Evolutionary conservation across 805 yeast genomes (phyloP).

Genomic region (Myxozyma neotropica): DNA sequence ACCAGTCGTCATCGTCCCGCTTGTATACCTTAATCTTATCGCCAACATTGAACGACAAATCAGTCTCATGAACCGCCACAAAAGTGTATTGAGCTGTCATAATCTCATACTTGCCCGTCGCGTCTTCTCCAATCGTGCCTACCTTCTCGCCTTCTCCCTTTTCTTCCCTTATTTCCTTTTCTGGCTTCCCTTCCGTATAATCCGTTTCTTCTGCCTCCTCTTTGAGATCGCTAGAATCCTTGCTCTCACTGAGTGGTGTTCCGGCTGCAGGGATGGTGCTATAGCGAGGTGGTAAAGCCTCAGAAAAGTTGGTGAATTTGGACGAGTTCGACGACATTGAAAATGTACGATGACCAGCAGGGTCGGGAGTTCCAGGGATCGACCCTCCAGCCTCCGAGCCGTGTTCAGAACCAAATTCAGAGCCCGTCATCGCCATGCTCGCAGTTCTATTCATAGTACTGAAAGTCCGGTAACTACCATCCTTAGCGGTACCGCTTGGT

Average conservation of each 20-base stretch:
- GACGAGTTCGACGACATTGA: constrained; percentile 15
- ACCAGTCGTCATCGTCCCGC: constrained; percentile 50
- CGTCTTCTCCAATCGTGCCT: constrained; percentile 25
- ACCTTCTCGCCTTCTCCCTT: constrained; percentile 8
- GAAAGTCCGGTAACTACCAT: constrained; percentile 27
- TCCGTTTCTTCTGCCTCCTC: background rate
- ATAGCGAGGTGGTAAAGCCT: constrained; percentile 15
- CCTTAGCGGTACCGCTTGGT: constrained; percentile 27
- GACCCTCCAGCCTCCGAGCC: constrained; percentile 14
- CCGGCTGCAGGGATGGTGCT: constrained; percentile 3
- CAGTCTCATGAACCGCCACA: constrained; percentile 44
- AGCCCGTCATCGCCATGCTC: constrained; percentile 11
- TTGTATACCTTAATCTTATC: constrained; percentile 44
- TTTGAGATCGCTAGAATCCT: background rate
- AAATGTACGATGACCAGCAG: constrained; percentile 3
- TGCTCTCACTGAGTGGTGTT: background rate
- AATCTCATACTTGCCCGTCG: constrained; percentile 36
- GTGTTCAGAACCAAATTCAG: constrained; percentile 16
- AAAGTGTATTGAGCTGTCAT: constrained; percentile 44
- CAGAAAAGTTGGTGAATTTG: constrained; percentile 7
- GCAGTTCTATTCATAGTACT: constrained; percentile 14
- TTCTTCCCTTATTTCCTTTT: background rate
- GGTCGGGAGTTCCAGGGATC: constrained; percentile 2
- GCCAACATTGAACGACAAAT: constrained; percentile 45
- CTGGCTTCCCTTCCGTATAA: background rate